phyloP scores from a whole-genome alignment of 441 rosid species.

The Erodium texanum region DNA sequence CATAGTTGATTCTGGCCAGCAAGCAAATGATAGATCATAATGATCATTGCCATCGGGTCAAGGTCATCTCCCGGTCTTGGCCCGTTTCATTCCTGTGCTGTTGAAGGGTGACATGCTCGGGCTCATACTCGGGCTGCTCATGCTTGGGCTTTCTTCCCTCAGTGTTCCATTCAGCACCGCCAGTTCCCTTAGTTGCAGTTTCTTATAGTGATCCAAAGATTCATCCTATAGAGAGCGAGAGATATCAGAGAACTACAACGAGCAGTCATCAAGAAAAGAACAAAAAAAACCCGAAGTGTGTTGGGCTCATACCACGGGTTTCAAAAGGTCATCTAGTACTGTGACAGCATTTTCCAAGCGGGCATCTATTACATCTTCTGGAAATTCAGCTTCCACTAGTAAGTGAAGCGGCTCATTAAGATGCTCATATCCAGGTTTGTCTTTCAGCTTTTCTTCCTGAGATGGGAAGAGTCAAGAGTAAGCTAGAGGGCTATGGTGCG shows the following conservation, averaged over 20 bases:
- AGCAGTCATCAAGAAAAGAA: too few species aligned
- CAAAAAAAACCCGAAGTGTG: neutral
- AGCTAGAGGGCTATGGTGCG: neutral
- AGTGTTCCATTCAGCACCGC: slow-evolving; percentile 78
- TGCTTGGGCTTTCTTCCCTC: slow-evolving; percentile 86
- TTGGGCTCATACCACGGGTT: slow-evolving; percentile 63
- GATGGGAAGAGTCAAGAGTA: neutral
- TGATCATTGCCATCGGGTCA: neutral
- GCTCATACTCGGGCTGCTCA: slow-evolving; percentile 71
- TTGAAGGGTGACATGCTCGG: slow-evolving; percentile 91
- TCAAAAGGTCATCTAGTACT: slow-evolving; percentile 66
- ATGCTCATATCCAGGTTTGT: slow-evolving; percentile 93
- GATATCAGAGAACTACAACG: slow-evolving; percentile 2
- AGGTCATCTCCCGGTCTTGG: slow-evolving; percentile 68
- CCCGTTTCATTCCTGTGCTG: slow-evolving; percentile 67
- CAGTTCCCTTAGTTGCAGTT: slow-evolving; percentile 81
- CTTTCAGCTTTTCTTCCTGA: slow-evolving; percentile 87
- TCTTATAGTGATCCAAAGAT: slow-evolving; percentile 81
- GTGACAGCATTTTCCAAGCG: slow-evolving; percentile 66
- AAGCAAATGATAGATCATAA: neutral
- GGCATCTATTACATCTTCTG: slow-evolving; percentile 63
- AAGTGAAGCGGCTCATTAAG: slow-evolving; percentile 80
- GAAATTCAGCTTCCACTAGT: slow-evolving; percentile 85
- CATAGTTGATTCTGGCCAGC: too few species aligned
- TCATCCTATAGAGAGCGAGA: slow-evolving; percentile 51